Evolutionary conservation across 495 filamentous ascomycete genomes (phyloP), one percentile per base, ranked within the genome.

Genomic region (Parathielavia appendiculata): DNA sequence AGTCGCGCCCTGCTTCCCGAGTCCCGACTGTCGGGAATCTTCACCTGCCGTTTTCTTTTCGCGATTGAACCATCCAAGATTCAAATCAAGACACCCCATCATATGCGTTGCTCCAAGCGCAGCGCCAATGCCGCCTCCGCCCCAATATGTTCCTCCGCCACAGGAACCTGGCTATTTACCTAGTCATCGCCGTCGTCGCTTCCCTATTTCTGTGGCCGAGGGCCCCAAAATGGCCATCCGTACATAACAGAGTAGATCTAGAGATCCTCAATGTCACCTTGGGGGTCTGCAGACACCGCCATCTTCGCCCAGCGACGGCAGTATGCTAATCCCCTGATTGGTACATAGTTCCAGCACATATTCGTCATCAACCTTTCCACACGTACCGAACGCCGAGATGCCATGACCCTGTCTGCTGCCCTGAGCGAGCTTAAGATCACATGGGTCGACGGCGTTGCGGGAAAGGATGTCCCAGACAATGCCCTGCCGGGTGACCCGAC

Each of bases 311-410:
- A n/a, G n/a, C n/a, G n/a, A n/a, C n/a, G n/a, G n/a, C n/a, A n/a
- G n/a, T n/a, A n/a, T n/a, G n/a, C n/a, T n/a, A n/a, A n/a, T n/a
- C n/a, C n/a, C n/a, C n/a, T n/a, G n/a, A n/a, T n/a, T n/a, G n/a
- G n/a, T n/a, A n/a, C n/a, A n/a, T 39, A 86, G 83, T 85, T 87
- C 60, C 65, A 80, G 46, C 76, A 83, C 54, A 73, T 87, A 30
- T 81, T 83, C 60, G 83, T 83, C 46, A 79, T 88, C 49, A 84
- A 81, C 47, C 71, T 88, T 32, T 79, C 81, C 5, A 73, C 75
- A 20, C 75, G 86, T 19, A 78, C 79, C 9, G 86, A 88, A 59
- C 81, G 84, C 32, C 80, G 82, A 22, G 83, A 89, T 74, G 81
- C 76, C 11, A 73, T 87, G 51, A 69, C 71, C 3, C 66, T 86